Percentiles rank a stretch among this genome's conserved stretches.
Evolutionary conservation across 805 yeast genomes (phyloP).

Genomic region (Saturnispora dispora): DNA sequence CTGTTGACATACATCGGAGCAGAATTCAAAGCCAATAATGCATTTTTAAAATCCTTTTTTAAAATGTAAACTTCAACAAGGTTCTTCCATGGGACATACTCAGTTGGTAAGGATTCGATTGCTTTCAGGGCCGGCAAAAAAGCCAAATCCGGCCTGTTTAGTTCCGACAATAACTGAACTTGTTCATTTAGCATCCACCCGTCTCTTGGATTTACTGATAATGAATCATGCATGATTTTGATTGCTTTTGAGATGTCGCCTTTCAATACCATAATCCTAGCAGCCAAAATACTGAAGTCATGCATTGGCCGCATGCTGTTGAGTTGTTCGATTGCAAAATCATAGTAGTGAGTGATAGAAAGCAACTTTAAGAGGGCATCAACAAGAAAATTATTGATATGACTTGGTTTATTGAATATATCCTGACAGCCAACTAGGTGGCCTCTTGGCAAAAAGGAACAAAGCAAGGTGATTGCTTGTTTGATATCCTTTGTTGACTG

Average conservation of each 20-base stretch:
- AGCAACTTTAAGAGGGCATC: constrained; percentile 39
- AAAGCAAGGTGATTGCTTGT: constrained; percentile 31
- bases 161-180: constrained; percentile 50
- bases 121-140: constrained; percentile 49
- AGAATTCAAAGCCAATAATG: constrained; percentile 61
- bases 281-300: constrained; percentile 30
- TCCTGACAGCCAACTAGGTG: constrained; percentile 35
- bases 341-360: constrained; percentile 31
- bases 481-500: constrained; percentile 29
- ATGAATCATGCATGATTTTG: constrained; percentile 31
- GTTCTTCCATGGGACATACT: constrained; percentile 63
- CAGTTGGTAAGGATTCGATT: constrained; percentile 63
- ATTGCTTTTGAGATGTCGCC: constrained; percentile 44
- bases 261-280: constrained; percentile 31
- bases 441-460: constrained; percentile 40
- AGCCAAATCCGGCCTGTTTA: constrained; percentile 48
- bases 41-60: constrained; percentile 44
- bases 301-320: constrained; percentile 15
- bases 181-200: constrained; percentile 54
- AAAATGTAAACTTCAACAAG: constrained; percentile 54
- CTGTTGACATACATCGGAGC: constrained; percentile 56
- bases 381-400: constrained; percentile 42
- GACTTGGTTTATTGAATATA: constrained; percentile 26
- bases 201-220: constrained; percentile 40
- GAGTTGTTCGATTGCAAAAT: constrained; percentile 34